phyloP scores from a whole-genome alignment of 129 eudicot species.

The Erigeron canadensis region DNA sequence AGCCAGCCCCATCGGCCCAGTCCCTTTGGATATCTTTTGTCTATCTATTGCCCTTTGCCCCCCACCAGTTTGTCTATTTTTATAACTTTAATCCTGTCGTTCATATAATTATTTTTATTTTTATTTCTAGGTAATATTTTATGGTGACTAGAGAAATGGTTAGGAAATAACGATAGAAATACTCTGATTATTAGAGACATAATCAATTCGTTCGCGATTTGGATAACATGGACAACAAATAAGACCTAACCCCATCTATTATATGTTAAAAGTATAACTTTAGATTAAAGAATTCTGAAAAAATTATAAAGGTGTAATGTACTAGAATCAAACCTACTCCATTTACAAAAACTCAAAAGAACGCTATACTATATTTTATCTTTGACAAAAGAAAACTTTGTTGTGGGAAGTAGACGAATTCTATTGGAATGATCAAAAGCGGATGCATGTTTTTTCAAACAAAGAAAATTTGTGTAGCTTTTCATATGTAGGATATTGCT shows the following conservation, averaged over 20 bases:
- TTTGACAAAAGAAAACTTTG: conserved; percentile 22
- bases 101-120: neutral
- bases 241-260: no score
- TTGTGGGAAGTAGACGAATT: conserved; percentile 13
- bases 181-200: neutral
- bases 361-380: conserved; percentile 18
- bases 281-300: neutral
- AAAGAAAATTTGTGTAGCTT: neutral
- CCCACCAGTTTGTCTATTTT: no score
- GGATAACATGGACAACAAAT: no score
- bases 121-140: neutral
- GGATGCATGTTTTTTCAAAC: conserved; percentile 5
- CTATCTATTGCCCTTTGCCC: neutral
- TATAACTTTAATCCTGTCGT: conserved; percentile 1
- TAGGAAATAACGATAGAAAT: neutral
- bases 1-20: conserved; percentile 17
- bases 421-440: conserved; percentile 17
- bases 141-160: neutral
- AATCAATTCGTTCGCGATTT: no score
- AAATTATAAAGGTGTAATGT: neutral
- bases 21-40: conserved; percentile 11
- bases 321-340: conserved; percentile 27
- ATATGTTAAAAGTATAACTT: neutral
- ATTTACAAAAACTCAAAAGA: conserved; percentile 7
- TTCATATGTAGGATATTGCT: neutral